Conservation (phyloP, 305 asterid genomes). For the Fraxinus baroniana region DNA sequence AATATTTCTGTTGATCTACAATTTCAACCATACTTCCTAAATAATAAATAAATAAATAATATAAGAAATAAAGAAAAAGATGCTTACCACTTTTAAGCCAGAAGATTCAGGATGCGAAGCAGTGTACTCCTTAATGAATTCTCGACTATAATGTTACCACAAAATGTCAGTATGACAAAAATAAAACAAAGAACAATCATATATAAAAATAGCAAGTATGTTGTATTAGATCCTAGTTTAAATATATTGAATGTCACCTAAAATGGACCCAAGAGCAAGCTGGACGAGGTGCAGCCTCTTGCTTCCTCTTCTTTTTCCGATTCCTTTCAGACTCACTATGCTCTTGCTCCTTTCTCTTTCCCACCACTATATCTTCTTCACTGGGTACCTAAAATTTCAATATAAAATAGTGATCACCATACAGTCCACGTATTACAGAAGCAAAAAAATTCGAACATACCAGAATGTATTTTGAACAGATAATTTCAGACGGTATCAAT, state of each 20-base stretch:
- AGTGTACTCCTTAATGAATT: constrained; percentile 90
- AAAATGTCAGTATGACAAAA: constrained; percentile 23
- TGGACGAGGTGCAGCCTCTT: constrained; percentile 70
- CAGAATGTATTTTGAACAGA: neutral
- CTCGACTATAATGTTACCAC: constrained; percentile 52
- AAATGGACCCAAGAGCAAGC: constrained; percentile 99
- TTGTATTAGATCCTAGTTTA: constrained; percentile 3
- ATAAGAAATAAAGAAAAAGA: constrained; percentile 23
- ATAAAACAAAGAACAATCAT: neutral
- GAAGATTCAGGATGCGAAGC: constrained; percentile 95
- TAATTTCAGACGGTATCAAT: neutral
- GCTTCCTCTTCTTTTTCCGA: constrained; percentile 73
- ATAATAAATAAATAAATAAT: neutral
- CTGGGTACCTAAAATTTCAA: constrained; percentile 44
- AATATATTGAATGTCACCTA: constrained; percentile 50
- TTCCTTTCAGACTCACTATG: constrained; percentile 62
- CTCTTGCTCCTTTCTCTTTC: constrained; percentile 61
- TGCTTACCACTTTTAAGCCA: constrained; percentile 80
- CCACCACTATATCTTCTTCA: constrained; percentile 56
- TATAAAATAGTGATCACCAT: constrained; percentile 14
- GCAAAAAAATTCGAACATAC: constrained; percentile 5
- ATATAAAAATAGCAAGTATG: neutral
- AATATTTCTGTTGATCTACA: neutral
- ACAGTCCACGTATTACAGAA: constrained; percentile 3
- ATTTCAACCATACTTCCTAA: constrained; percentile 7